Evolutionary conservation across 495 filamentous ascomycete species (phyloP).

Genomic region (Penicillium bialowiezense): DNA sequence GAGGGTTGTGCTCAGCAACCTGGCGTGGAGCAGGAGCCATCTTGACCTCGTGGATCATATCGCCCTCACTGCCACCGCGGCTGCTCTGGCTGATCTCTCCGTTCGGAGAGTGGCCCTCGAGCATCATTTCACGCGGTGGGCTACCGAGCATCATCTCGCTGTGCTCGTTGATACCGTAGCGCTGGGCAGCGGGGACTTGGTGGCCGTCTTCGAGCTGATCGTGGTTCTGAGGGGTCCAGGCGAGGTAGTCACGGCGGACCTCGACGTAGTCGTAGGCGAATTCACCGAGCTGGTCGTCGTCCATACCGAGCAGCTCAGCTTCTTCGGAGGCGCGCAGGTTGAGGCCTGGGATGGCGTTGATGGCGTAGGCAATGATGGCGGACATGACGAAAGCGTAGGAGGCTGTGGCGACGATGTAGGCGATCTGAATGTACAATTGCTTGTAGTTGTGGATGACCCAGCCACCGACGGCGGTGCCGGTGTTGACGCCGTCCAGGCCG

Average conservation of each 20-base stretch:
- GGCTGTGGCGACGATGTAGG: conserved; percentile 75
- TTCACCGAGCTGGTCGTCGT: conserved; percentile 97
- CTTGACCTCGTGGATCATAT: conserved; percentile 41
- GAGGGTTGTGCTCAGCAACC: conserved; percentile 28
- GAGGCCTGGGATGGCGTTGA: conserved; percentile 87
- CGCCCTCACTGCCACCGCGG: conserved; percentile 33
- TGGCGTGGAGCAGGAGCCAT: conserved; percentile 33
- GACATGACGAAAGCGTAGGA: conserved; percentile 84
- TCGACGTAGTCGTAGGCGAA: conserved; percentile 99
- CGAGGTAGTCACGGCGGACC: conserved; percentile 93
- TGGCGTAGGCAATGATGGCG: conserved; percentile 73
- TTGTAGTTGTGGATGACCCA: conserved; percentile 86
- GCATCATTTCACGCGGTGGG: conserved; percentile 56
- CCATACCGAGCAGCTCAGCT: conserved; percentile 97
- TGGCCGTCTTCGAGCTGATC: conserved; percentile 61
- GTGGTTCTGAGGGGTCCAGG: conserved; percentile 86
- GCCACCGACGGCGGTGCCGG: conserved; percentile 65
- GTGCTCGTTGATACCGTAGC: conserved; percentile 82
- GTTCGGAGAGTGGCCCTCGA: conserved; percentile 56
- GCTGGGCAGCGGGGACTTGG: conserved; percentile 62
- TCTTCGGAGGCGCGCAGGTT: conserved; percentile 90
- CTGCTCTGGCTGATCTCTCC: conserved; percentile 44
- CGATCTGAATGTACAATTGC: conserved; percentile 89
- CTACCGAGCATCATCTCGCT: conserved; percentile 67
- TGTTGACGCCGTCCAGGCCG: conserved; percentile 91